Evolutionary conservation across 306 rosid genomes (phyloP), one percentile per base, ranked within the genome.

Genomic region (Medicago ruthenica): DNA sequence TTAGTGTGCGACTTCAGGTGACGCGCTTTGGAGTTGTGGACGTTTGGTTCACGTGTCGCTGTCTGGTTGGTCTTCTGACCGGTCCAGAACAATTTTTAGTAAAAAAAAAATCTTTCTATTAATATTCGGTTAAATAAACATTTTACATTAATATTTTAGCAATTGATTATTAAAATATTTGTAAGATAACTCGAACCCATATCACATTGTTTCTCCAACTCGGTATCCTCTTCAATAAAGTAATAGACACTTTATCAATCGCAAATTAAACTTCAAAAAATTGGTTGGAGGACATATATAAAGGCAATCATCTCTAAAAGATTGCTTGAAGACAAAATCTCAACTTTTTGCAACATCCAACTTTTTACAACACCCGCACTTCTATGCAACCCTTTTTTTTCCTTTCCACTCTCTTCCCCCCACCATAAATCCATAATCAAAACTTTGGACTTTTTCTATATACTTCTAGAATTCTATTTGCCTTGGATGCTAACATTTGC

Each of bases 401-500:
- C 64, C 15, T 40, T 17, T 3, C 1, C 14, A 37, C 18, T 15
- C 70, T 37, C 20, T 40, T 20, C n/a, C 53, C 53, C 71, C 71
- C 71, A 66, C 71, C 71, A 34, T 10, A 27, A 27, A 6, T 18
- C 0, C 64, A 51, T 27, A 65, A 50, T 40, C 27, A 39, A 17
- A 64, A 13, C 53, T 66, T 18, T 41, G 18, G 53, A 36, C 17
- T 66, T 41, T 41, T 41, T 18, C 31, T 18, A 15, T 16, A 63
- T 17, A 64, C 27, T 65, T 1, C 40, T 65, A 6, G 9, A 66
- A 66, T 66, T 66, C 71, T 18, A 41, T 41, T 66, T 66, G 54
- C 54, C 71, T 66, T 20, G 54, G 71, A 66, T 66, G 53, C 71
- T 66, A 7, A 41, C 14, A 53, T 41, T 66, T 66, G 40, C 3